These are phyloP conservation scores for Mrakiaceae sp. DNA, from an alignment of 1,284 basidiomycete genomes.

Conservation along the genomic window DNA sequence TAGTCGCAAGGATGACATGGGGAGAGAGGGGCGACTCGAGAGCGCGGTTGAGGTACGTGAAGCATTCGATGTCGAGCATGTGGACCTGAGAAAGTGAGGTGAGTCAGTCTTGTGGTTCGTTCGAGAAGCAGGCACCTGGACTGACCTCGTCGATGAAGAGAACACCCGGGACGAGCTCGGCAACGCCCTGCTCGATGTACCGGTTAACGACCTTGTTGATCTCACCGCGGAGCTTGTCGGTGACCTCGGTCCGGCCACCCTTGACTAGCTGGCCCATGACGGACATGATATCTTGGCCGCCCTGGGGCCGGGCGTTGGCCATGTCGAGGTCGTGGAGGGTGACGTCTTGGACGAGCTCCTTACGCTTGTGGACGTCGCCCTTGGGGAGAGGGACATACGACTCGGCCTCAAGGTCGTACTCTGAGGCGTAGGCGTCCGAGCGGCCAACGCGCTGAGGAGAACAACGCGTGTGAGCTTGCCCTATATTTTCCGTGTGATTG, in stretches of 20 bases:
- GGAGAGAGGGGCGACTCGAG: slow-evolving; percentile 94
- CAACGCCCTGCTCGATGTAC: slow-evolving; percentile 96
- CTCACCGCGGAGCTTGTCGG: slow-evolving; percentile 87
- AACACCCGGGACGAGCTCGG: slow-evolving; percentile 93
- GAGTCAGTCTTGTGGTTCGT: neutral
- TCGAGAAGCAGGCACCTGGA: slow-evolving; percentile 2
- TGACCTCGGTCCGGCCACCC: slow-evolving; percentile 87
- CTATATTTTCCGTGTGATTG: neutral
- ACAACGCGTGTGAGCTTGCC: no score
- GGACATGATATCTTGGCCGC: slow-evolving; percentile 96
- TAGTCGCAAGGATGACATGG: slow-evolving; percentile 92
- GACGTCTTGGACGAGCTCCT: slow-evolving; percentile 95
- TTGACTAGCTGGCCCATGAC: slow-evolving; percentile 97
- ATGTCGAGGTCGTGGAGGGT: slow-evolving; percentile 94
- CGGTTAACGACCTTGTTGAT: slow-evolving; percentile 98
- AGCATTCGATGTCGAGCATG: slow-evolving; percentile 99
- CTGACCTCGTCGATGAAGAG: slow-evolving; percentile 96
- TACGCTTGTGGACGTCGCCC: slow-evolving; percentile 94
- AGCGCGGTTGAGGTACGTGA: slow-evolving; percentile 93
- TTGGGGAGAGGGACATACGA: slow-evolving; percentile 97
- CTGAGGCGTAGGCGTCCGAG: slow-evolving; percentile 96
- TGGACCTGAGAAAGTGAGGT: slow-evolving; percentile 55
- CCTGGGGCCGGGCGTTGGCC: slow-evolving; percentile 81
- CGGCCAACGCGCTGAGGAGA: slow-evolving; percentile 72
- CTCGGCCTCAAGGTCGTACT: slow-evolving; percentile 95